Evolutionary conservation across 2,329 filamentous ascomycete genomes (phyloP).

Genomic region (Neofusicoccum laricinum): DNA sequence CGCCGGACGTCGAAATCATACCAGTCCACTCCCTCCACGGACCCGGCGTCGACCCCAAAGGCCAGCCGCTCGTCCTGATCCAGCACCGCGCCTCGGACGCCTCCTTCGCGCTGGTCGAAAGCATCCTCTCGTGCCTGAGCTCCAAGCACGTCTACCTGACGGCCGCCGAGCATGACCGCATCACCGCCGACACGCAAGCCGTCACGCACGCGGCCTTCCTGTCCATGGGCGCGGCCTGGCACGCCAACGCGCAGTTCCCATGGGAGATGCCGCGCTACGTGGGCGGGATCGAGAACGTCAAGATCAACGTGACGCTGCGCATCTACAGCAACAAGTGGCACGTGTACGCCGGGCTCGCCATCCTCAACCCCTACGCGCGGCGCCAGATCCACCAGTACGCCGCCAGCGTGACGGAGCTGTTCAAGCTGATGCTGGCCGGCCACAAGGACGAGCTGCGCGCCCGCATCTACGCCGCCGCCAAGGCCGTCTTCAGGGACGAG

Average conservation of each 20-base stretch:
- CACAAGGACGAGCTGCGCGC: constrained; percentile 69
- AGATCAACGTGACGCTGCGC: constrained; percentile 95
- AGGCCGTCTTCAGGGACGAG: constrained; percentile 62
- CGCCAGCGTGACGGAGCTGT: constrained; percentile 85
- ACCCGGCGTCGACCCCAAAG: constrained; percentile 80
- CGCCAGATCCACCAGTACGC: constrained; percentile 95
- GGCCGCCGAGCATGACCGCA: constrained; percentile 86
- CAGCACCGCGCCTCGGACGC: constrained; percentile 81
- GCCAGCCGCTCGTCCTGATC: constrained; percentile 89
- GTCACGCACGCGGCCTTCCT: constrained; percentile 97
- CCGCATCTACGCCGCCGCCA: constrained; percentile 77
- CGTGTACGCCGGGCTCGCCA: constrained; percentile 95
- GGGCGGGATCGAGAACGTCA: constrained; percentile 97
- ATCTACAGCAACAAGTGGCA: constrained; percentile 99
- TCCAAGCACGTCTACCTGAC: constrained; percentile 87
- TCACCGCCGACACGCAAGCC: constrained; percentile 96
- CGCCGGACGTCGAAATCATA: constrained; percentile 84
- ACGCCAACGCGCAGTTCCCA: constrained; percentile 89
- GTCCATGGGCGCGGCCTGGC: constrained; percentile 96
- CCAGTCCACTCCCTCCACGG: constrained; percentile 97
- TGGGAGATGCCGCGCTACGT: constrained; percentile 97
- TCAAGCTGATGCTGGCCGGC: constrained; percentile 93
- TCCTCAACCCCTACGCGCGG: constrained; percentile 89
- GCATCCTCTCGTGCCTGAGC: constrained; percentile 75
- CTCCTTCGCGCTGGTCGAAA: constrained; percentile 74